Evolutionary conservation across 768 basidiomycete genomes (phyloP), one percentile per base, ranked within the genome.

Genomic region (Dioszegia crocea): DNA sequence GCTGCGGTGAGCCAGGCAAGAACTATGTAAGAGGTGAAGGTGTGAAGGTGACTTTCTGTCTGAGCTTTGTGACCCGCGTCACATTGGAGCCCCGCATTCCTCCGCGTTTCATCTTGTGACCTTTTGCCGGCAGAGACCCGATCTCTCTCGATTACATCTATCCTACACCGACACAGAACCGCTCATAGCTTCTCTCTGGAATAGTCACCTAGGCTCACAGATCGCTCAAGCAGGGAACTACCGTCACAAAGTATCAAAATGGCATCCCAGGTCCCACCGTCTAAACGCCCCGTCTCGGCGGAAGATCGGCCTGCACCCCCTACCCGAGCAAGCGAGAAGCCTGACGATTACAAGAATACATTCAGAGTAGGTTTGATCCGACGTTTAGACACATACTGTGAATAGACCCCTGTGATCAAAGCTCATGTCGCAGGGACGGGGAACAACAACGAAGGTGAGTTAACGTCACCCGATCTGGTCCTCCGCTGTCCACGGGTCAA

Each of bases 221-320:
- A 9, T 9, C 36, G 9, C 36, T 38, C 10, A 38, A 38, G 17
- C 36, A 38, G 9, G 17, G 10, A 9, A 9, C 10, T 9, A 38
- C 36, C 17, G 10, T 9, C 17, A 38, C 10, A 9, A 38, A 38
- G 40, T 8, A 43, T 2, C 55, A 48, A 19, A 3, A 73, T 73
- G 71, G 68, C 65, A 3, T 61, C 71, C 12, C 75, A 71, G 60
- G 75, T 76, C 14, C 73, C 73, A 12, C 71, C 71, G 11, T 71
- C 70, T 0, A 76, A 65, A 45, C 44, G 57, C 12, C 68, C 71
- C 29, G 48, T 62, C 19, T 56, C 71, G 0, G 53, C 24, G 4
- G 61, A 56, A 16, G 63, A 64, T 9, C 61, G 62, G 12, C 68
- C 71, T 4, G 38, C 55, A 45, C 66, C 69, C 4, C 73, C 73